Percentiles rank a stretch among this genome's conserved stretches.
phyloP scores from a whole-genome alignment of 106 monocot genomes.

The Vanilla planifolia region DNA sequence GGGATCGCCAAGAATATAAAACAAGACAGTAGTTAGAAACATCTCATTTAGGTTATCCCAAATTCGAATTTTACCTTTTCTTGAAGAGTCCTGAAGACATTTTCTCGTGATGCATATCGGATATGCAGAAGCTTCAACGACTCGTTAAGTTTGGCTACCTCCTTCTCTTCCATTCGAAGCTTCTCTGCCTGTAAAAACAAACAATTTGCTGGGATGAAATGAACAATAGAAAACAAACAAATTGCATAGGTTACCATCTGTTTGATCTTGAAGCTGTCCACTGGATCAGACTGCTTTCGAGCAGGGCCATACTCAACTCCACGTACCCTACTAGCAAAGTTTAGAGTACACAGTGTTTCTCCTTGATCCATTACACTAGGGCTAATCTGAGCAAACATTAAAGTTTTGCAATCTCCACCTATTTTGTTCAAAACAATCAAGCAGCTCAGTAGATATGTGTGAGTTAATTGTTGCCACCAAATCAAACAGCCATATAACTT shows the following conservation, averaged over 20 bases:
- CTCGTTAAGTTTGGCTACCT: constrained; percentile 61
- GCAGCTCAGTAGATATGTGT: background rate
- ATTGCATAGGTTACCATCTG: constrained; percentile 59
- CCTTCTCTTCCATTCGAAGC: constrained; percentile 74
- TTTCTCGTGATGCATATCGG: constrained; percentile 75
- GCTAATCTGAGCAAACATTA: constrained; percentile 96
- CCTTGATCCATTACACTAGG: constrained; percentile 80
- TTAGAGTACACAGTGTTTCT: constrained; percentile 83
- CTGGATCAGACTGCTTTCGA: constrained; percentile 69
- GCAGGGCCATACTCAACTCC: constrained; percentile 81
- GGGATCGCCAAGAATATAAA: too few relatives aligned
- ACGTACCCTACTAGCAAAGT: constrained; percentile 79
- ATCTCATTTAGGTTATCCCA: too few relatives aligned
- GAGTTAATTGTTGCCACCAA: too few relatives aligned
- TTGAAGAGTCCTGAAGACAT: constrained; percentile 65
- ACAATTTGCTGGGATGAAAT: background rate
- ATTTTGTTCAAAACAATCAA: constrained; percentile 10
- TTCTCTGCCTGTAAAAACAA: constrained; percentile 54
- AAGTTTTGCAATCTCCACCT: constrained; percentile 98
- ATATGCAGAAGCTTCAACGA: constrained; percentile 75
- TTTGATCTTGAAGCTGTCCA: constrained; percentile 76
- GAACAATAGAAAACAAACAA: background rate
- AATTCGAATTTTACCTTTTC: constrained; percentile 52
- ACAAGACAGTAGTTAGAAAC: too few relatives aligned
- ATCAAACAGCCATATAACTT: background rate